A percentile compares a stretch with the other conserved stretches of the same genome.
These are phyloP conservation scores for Rhizopogon sp. DNA, from an alignment of 768 basidiomycete genomes.

Conservation along the genomic window DNA sequence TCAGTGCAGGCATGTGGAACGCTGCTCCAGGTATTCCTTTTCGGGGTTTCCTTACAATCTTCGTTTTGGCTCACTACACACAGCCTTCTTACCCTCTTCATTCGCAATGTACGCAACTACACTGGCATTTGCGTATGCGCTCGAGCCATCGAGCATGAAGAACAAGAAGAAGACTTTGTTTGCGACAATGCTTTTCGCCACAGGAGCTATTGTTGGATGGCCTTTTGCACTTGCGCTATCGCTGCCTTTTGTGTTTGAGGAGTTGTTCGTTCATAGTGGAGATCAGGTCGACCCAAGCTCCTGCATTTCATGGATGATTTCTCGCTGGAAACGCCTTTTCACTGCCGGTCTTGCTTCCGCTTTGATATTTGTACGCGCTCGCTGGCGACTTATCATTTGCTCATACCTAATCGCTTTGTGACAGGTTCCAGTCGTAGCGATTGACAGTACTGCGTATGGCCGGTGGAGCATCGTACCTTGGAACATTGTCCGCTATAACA, in stretches of 20 bases:
- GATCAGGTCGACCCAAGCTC: conserved; percentile 53
- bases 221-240: conserved; percentile 89
- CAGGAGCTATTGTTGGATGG: conserved; percentile 91
- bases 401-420: not conserved
- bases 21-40: conserved; percentile 62
- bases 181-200: conserved; percentile 68
- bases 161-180: conserved; percentile 54
- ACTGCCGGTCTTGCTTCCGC: conserved; percentile 48
- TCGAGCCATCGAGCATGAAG: conserved; percentile 50
- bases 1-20: conserved; percentile 94
- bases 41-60: not conserved
- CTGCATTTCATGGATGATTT: conserved; percentile 49
- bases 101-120: conserved; percentile 91
- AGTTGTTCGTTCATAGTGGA: conserved; percentile 72
- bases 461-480: conserved; percentile 76
- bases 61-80: conserved; percentile 6
- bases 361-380: conserved; percentile 53
- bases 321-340: conserved; percentile 56
- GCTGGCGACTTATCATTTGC: not conserved
- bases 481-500: conserved; percentile 93
- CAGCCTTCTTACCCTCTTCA: conserved; percentile 92
- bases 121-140: conserved; percentile 68
- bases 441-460: conserved; percentile 88
- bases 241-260: conserved; percentile 87
- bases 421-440: conserved; percentile 76